Evolutionary conservation across 129 eudicot species (phyloP).

Genomic region (Tanacetum coccineum): DNA sequence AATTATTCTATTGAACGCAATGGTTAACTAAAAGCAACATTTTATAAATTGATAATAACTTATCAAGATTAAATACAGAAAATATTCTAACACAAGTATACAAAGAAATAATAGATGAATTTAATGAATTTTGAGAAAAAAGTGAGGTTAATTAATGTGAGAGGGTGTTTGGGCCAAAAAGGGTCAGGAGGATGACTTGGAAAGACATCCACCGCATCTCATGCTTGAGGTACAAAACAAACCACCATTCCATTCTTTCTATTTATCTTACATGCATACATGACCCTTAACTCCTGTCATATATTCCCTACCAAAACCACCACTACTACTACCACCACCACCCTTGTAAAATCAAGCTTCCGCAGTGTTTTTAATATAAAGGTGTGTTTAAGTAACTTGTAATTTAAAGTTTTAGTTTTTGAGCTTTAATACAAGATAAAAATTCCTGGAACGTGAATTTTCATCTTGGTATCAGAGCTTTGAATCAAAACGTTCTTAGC

Average conservation of each 20-base stretch:
- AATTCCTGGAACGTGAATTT: too few relatives aligned
- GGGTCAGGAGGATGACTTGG: slow-evolving; percentile 31
- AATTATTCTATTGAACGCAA: too few relatives aligned
- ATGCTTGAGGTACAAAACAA: slow-evolving; percentile 35
- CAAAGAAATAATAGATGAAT: background rate
- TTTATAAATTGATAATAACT: too few relatives aligned
- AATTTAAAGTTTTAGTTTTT: too few relatives aligned
- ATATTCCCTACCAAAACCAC: slow-evolving; percentile 7
- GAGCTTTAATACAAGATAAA: too few relatives aligned
- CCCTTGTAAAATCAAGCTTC: too few relatives aligned
- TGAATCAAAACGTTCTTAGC: too few relatives aligned
- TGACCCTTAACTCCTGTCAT: background rate
- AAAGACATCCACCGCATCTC: slow-evolving; percentile 20
- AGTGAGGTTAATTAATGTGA: slow-evolving; percentile 23
- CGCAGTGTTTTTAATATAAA: too few relatives aligned
- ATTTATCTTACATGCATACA: slow-evolving; percentile 6
- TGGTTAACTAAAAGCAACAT: too few relatives aligned
- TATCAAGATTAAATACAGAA: background rate
- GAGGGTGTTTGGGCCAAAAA: slow-evolving; percentile 18
- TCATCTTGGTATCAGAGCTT: too few relatives aligned
- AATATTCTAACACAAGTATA: background rate
- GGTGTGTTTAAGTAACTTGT: too few relatives aligned
- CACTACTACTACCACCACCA: too few relatives aligned
- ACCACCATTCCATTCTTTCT: slow-evolving; percentile 32
- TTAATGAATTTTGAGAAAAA: slow-evolving; percentile 12